Evolutionary conservation across 2,329 filamentous ascomycete species (phyloP), one percentile per base, ranked within the genome.

Genomic region (Stylonectria norvegica): DNA sequence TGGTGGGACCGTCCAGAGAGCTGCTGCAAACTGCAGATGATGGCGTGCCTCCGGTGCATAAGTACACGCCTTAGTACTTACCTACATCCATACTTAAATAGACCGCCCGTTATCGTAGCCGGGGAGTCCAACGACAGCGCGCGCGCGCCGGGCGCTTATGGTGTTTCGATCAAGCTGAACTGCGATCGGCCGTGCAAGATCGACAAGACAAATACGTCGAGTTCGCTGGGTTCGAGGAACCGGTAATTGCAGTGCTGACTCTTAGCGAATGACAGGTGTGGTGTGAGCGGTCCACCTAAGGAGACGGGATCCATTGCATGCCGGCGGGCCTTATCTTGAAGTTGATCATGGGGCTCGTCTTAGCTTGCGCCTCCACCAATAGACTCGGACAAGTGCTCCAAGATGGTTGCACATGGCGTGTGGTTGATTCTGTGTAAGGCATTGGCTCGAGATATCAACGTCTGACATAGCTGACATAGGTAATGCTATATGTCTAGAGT

Each of bases 301-400:
- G 16, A 15, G 14, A 37, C 30, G 15, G 27, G 19, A 20, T n/a
- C 18, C 14, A 17, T n/a, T 46, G 43, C 43, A 46, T 28, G 36
- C 29, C 39, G 42, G n/a, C n/a, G n/a, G 43, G 17, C 39, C 43
- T 46, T 46, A 46, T 46, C 43, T 46, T 39, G 28, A 33, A 43
- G 43, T 14, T 46, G 43, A 46, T 46, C 43, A 46, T 46, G 43
- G 36, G 43, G 39, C 40, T 36, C 36, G 32, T 33, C 28, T 35
- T 40, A 35, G 36, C 33, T 22, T 35, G 20, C 36, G 33, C 28
- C 36, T 25, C 40, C 31, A 36, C n/a, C n/a, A n/a, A n/a, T n/a
- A n/a, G n/a, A n/a, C n/a, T n/a, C n/a, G n/a, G n/a, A n/a, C n/a
- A n/a, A n/a, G n/a, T n/a, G n/a, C n/a, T n/a, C n/a, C n/a, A n/a